phyloP scores from a whole-genome alignment of 164 flowering plant species.

The Sedum album region DNA sequence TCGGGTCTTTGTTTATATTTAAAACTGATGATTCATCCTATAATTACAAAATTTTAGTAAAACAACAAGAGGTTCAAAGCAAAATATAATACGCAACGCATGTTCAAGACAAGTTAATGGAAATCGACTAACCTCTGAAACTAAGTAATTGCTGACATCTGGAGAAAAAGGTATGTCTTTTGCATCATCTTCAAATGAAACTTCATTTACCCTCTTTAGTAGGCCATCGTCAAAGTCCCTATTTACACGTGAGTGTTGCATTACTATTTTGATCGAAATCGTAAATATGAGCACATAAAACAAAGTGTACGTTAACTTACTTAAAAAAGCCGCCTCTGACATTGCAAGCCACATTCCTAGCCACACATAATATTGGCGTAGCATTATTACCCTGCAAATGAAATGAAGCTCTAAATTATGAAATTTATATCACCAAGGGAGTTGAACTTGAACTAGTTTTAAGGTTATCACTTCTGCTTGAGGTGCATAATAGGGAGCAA shows the following conservation, averaged over 20 bases:
- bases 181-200: conserved; percentile 69
- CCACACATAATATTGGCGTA: conserved; percentile 81
- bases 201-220: conserved; percentile 54
- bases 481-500: conserved; percentile 98
- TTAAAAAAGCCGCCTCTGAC: conserved; percentile 96
- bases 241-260: conserved; percentile 2
- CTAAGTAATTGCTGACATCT: conserved; percentile 89
- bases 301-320: conserved; percentile 38
- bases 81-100: background rate
- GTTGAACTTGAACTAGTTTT: background rate
- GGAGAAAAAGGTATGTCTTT: conserved; percentile 60
- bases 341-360: conserved; percentile 99
- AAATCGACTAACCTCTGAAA: conserved; percentile 60
- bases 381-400: conserved; percentile 12
- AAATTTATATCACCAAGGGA: background rate
- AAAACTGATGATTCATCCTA: conserved; percentile 70
- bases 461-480: conserved; percentile 71
- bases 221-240: conserved; percentile 94
- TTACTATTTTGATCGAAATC: background rate
- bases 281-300: background rate
- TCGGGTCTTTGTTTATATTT: conserved; percentile 64
- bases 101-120: background rate
- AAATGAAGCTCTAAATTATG: background rate
- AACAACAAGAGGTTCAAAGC: background rate
- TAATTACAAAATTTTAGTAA: background rate